Base-by-base conservation (phyloP, 2,329 filamentous ascomycete genomes). In the Neoascochyta sp. region DNA sequence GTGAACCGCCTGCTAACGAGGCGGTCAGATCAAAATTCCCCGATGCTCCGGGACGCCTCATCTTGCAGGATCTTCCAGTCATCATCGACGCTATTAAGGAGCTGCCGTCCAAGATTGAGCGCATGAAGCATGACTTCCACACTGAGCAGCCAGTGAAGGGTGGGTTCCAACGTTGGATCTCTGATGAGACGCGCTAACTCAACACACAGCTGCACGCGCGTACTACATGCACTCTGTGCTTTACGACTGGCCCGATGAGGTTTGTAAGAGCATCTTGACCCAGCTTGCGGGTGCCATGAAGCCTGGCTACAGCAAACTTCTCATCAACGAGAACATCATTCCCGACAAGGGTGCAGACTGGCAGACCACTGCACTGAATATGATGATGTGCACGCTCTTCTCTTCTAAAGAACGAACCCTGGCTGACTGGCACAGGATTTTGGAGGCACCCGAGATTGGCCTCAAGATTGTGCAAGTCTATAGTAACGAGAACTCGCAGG, bases 111-210 rank as follows among this genome's bases (percentile, higher is more conserved):
- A 30, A 24, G 6, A 47, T 65, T 16, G 45, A 57, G 25, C 15
- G 4, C 2, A 54, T 57, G 41, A 26, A 31, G 3, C 50, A 64
- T 22, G 54, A 64, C 28, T 62, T 34, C 17, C 20, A 16, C 12
- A 28, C 17, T 2, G 14, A 22, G 13, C 26, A 34, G 19, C 36
- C 36, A 62, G 36, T 63, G 2, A 52, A 59, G 47, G 52, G 57
- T 59, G 17, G 8, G 30, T 30, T 9, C 7, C n/a, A n/a, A 21
- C 19, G 7, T 7, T 21, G 8, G n/a, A 7, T 21, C 8, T 21
- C 19, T 21, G 19, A 21, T 21, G 7, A 8, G 19, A 7, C 12
- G 7, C 7, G 11, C 22, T 24, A n/a, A 14, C 22, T 24, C 26
- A n/a, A n/a, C n/a, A 36, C n/a, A 23, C 24, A 19, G 40, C 32